Base-by-base conservation (phyloP, 257 asterid species). In the Przewalskia tangutica region DNA sequence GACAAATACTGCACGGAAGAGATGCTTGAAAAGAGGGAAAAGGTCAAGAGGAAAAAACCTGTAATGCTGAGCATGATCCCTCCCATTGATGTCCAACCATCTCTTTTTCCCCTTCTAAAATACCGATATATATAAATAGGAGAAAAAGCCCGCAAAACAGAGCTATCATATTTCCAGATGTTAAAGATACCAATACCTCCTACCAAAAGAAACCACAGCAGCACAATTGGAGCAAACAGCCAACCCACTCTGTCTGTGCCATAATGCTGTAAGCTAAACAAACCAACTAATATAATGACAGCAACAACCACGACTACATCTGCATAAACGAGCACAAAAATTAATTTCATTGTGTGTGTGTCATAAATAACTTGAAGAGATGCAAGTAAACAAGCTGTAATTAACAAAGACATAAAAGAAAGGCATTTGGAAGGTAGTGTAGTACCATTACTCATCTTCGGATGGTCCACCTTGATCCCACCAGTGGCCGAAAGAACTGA, bases 21-120 rank as follows among this genome's bases (percentile, higher is more conserved):
- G 79, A 20, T 71, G 59, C 18, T 71, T 44, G 20, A 20, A 46
- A 20, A 48, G 44, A 66, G 81, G 44, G 54, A 14, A 60, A 60
- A 16, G 23, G 36, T 8, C 32, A 50, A 48, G 59, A 16, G 5
- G 82, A 48, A 7, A 34, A 63, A 71, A 95, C 99, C 99, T 91
- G 99, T 95, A 88, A 95, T 92, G 82, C 99, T 94, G 82, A 95
- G 99, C 99, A 95, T 91, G 87, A 95, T 87, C 55, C 99, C 99
- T n/a, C 99, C 99, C 40, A 95, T 97, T 7, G 99, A 95, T 7
- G 87, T 91, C 97, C 98, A 94, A 56, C 95, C 91, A 2, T 83
- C 83, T 82, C 87, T 91, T 82, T 88, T 86, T 77, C 91, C 91
- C 84, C 91, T 86, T 79, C 83, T 90, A 36, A 95, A 88, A 81